Base-by-base conservation (phyloP, 2,329 filamentous ascomycete genomes). In the Verticillium tricorpus region DNA sequence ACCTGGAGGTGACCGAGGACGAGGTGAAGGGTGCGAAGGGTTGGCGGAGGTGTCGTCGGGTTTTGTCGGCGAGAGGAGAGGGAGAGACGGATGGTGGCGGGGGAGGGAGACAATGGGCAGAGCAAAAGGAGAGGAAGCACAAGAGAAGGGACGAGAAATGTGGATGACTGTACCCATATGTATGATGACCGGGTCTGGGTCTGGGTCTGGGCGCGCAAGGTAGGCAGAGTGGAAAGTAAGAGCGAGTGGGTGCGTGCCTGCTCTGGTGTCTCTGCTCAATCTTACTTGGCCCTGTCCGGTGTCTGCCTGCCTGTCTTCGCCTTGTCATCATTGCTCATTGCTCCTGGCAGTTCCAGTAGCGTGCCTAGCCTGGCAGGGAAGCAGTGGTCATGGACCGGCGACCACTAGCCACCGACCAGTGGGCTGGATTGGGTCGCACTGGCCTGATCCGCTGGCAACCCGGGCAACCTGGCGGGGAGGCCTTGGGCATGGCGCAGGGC, bases 101-200 rank as follows among this genome's bases (percentile, higher is more conserved):
- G 45, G 45, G 19, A 52, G 45, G 45, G 45, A 52, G 45, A 52
- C 45, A 22, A 52, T n/a, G 28, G n/a, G 45, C 45, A 52, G 14
- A 52, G 45, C 45, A 52, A 52, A 52, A 52, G 15, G 39, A 58
- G 37, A 32, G 22, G 57, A 50, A 32, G 22, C 39, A 34, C 25
- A 58, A 25, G 22, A n/a, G 12, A 31, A 40, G 25, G 50, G 37
- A 25, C 19, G 57, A 39, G 56, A 28, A 58, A 28, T 25, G 37
- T n/a, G 28, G 25, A 50, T 37, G 56, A 32, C 17, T 32, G 57
- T 28, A 58, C 37, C 40, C 34, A 58, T 58, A 58, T 58, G 57
- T 58, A 58, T 50, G 57, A 58, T 50, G 57, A 50, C 37, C 37
- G 22, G 28, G 25, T 32, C 34, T 32, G 31, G 57, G 25, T 45